Conservation (phyloP, 176 grass and related monocot species). For the Eragrostis curvula region DNA sequence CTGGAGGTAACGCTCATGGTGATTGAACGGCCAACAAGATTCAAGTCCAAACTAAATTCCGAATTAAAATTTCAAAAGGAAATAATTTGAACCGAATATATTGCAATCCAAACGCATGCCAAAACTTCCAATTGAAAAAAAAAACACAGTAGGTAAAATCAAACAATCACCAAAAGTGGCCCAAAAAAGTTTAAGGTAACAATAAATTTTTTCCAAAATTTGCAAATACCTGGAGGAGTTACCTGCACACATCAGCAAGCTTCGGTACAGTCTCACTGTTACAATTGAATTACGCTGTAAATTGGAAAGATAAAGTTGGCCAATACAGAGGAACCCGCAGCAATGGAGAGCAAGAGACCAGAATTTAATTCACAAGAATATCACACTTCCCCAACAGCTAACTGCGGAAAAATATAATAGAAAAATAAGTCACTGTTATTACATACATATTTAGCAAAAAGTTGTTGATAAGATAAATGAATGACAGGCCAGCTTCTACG, state of each 20-base stretch:
- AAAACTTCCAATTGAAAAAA: neutral
- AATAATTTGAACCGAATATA: neutral
- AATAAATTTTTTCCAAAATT: neutral
- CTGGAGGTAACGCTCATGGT: neutral
- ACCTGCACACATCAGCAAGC: neutral
- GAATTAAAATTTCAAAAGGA: neutral
- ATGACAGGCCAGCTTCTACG: neutral
- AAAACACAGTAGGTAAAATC: neutral
- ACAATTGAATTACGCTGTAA: neutral
- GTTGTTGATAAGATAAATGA: neutral
- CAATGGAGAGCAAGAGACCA: neutral
- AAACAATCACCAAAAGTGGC: neutral
- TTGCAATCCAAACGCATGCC: neutral
- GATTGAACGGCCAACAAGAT: neutral
- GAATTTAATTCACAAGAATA: slow-evolving; percentile 9
- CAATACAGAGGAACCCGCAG: slow-evolving; percentile 14
- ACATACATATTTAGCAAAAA: slow-evolving; percentile 30
- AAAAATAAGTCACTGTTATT: slow-evolving; percentile 3
- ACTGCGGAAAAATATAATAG: slow-evolving; percentile 44
- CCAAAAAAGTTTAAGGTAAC: neutral
- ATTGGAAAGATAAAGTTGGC: slow-evolving; percentile 8
- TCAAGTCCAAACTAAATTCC: neutral
- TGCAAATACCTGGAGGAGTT: slow-evolving; percentile 39
- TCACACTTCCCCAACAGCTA: slow-evolving; percentile 62
- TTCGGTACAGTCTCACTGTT: slow-evolving; percentile 1